phyloP scores from a whole-genome alignment of 1,284 basidiomycete genomes.

The Ganoderma resinaceum region DNA sequence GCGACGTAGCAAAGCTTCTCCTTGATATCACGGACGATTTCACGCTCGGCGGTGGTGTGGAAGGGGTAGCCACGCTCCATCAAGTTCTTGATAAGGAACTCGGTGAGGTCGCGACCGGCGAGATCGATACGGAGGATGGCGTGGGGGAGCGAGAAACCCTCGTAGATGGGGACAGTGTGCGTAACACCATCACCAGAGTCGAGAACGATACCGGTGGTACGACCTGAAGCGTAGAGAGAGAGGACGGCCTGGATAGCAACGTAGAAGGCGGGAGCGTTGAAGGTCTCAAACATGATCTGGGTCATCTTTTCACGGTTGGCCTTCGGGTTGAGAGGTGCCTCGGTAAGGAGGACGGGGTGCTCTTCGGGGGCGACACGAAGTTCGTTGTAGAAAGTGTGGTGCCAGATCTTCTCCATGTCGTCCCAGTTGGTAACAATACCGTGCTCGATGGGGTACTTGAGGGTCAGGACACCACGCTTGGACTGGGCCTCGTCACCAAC shows the following conservation, averaged over 20 bases:
- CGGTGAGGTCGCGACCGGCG: slow-evolving; percentile 95
- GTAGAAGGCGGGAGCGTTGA: slow-evolving; percentile 95
- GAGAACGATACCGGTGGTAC: slow-evolving; percentile 92
- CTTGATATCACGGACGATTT: slow-evolving; percentile 98
- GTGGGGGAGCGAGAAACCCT: slow-evolving; percentile 95
- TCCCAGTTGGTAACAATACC: slow-evolving; percentile 97
- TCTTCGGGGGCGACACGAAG: slow-evolving; percentile 88
- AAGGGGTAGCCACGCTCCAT: slow-evolving; percentile 96
- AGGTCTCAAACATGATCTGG: slow-evolving; percentile 98
- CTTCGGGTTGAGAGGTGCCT: slow-evolving; percentile 95
- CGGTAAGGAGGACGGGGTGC: slow-evolving; percentile 92
- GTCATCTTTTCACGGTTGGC: slow-evolving; percentile 97
- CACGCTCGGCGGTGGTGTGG: slow-evolving; percentile 93
- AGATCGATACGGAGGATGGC: slow-evolving; percentile 95
- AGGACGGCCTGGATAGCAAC: slow-evolving; percentile 94
- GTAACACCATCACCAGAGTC: slow-evolving; percentile 96
- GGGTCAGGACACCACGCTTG: slow-evolving; percentile 94
- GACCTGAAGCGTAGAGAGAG: slow-evolving; percentile 92
- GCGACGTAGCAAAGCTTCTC: slow-evolving; percentile 99
- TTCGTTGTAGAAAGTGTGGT: slow-evolving; percentile 91
- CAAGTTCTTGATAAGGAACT: slow-evolving; percentile 92
- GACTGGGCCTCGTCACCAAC: slow-evolving; percentile 94
- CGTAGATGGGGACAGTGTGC: slow-evolving; percentile 95
- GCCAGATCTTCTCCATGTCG: slow-evolving; percentile 97
- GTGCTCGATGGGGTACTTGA: slow-evolving; percentile 87